These are phyloP conservation scores for Capsicum rhomboideum DNA, from an alignment of 257 asterid genomes.

Conservation along the genomic window DNA sequence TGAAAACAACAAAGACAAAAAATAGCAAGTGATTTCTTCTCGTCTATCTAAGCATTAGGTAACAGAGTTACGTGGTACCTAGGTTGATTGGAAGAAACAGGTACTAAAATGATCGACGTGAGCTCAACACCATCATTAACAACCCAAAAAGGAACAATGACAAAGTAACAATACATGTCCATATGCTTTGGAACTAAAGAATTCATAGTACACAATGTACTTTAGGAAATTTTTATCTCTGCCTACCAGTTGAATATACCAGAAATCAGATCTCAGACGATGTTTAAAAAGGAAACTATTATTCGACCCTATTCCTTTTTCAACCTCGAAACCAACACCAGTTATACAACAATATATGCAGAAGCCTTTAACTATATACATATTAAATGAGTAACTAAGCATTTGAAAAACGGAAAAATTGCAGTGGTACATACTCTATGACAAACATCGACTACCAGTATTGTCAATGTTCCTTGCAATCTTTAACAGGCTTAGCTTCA, in stretches of 20 bases:
- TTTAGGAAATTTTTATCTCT: neutral
- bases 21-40: no score
- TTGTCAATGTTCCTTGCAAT: conserved; percentile 43
- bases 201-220: neutral
- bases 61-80: neutral
- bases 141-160: neutral
- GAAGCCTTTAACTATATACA: conserved; percentile 28
- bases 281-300: neutral
- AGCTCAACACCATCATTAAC: neutral
- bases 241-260: neutral
- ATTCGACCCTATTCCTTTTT: conserved; percentile 6
- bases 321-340: conserved; percentile 12
- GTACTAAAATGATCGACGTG: neutral
- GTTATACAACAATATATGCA: conserved; percentile 35
- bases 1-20: no score
- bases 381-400: conserved; percentile 21
- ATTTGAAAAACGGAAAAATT: neutral
- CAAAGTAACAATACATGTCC: neutral
- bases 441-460: conserved; percentile 1
- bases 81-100: neutral
- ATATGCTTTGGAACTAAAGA: neutral
- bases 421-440: conserved; percentile 29
- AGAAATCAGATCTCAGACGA: neutral
- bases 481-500: conserved; percentile 69
- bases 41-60: neutral